Conservation (phyloP, 495 filamentous ascomycete genomes). For the Penicillium desertorum region DNA sequence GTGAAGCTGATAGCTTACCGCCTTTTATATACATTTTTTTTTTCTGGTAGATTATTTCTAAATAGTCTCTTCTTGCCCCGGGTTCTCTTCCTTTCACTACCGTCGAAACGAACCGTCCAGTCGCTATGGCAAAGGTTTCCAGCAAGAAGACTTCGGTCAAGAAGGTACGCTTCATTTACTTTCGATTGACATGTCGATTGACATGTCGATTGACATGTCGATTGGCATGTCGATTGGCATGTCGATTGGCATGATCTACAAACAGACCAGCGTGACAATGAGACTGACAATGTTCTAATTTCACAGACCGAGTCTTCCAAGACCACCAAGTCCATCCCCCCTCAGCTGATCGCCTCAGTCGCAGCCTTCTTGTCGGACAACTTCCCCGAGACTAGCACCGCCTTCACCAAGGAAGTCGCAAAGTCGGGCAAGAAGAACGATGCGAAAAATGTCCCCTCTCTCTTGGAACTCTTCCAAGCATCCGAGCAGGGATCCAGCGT, state of each 20-base stretch:
- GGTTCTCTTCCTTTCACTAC: conserved; percentile 3
- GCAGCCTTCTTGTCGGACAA: conserved; percentile 64
- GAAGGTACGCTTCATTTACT: conserved; percentile 34
- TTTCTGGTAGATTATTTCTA: conserved; percentile 25
- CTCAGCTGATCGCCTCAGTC: conserved; percentile 64
- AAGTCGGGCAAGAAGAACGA: conserved; percentile 32
- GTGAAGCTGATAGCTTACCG: conserved; percentile 13
- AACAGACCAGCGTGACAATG: neutral
- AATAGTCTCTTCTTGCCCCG: conserved; percentile 11
- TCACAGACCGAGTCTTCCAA: conserved; percentile 22
- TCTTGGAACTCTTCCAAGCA: conserved; percentile 51
- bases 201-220: neutral
- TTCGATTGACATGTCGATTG: conserved; percentile 3
- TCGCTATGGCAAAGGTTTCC: conserved; percentile 38
- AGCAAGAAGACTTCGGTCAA: conserved; percentile 35
- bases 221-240: too few species aligned
- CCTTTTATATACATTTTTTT: conserved; percentile 33
- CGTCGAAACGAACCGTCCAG: neutral
- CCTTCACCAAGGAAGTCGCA: conserved; percentile 56
- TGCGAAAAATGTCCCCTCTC: conserved; percentile 43
- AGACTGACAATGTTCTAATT: conserved; percentile 13
- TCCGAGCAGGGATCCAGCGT: conserved; percentile 40
- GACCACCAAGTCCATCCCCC: conserved; percentile 35
- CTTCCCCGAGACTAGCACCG: conserved; percentile 56
- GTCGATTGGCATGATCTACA: conserved; percentile 6